Conservation (phyloP, 1,284 basidiomycete genomes). For the Leucocoprinus gongylophorus region DNA sequence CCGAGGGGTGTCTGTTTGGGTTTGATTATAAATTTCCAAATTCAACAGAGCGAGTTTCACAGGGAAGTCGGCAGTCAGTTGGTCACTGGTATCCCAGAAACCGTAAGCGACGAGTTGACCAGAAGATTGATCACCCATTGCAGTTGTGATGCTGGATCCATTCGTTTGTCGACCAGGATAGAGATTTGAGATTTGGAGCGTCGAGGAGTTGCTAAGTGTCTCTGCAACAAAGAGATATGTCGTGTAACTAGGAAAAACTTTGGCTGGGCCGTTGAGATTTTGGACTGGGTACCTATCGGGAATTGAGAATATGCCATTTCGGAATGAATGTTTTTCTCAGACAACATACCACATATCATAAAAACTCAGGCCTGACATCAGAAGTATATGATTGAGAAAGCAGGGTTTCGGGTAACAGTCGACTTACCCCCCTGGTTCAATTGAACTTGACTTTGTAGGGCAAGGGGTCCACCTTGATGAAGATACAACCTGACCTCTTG, state of each 20-base stretch:
- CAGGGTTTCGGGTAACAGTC: not conserved
- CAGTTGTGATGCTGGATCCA: conserved; percentile 44
- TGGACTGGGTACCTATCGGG: conserved; percentile 38
- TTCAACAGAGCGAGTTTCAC: conserved; percentile 42
- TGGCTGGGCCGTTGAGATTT: conserved; percentile 40
- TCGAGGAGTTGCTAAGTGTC: conserved; percentile 35
- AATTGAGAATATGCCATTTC: not conserved
- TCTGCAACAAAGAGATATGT: conserved; percentile 46
- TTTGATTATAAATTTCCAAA: conserved; percentile 42
- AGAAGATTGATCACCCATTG: conserved; percentile 37
- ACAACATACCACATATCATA: conserved; percentile 39
- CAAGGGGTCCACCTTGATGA: conserved; percentile 45
- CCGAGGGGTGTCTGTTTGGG: conserved; percentile 27
- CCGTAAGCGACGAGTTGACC: conserved; percentile 45
- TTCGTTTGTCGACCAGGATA: conserved; percentile 44
- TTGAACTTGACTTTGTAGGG: conserved; percentile 42
- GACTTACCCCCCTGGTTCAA: conserved; percentile 38
- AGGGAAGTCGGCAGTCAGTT: conserved; percentile 27
- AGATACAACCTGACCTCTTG: conserved; percentile 34
- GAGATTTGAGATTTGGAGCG: conserved; percentile 39
- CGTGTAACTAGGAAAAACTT: conserved; percentile 45
- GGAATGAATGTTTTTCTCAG: not conserved
- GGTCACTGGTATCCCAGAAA: conserved; percentile 35
- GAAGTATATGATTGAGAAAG: not conserved
- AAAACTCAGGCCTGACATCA: conserved; percentile 32